Evolutionary conservation across 176 grass and related monocot species (phyloP), one percentile per base, ranked within the genome.

Genomic region (Themeda triandra): DNA sequence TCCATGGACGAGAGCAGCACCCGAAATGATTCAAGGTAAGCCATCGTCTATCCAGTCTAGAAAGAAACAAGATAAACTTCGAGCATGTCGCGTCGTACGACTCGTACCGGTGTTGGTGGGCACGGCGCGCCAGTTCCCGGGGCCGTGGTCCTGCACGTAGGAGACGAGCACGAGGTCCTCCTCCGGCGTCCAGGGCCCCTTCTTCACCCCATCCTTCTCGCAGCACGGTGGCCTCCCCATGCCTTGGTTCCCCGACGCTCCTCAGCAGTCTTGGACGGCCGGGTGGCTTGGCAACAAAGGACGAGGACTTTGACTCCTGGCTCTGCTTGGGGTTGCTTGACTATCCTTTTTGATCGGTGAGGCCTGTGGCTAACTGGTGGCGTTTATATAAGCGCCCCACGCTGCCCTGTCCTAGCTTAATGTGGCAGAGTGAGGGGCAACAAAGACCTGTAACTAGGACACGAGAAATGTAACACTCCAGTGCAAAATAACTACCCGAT

Each of bases 141-240:
- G 87, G 1, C 90, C 92, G 63, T 94, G 77, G 9, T 94, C 90
- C 70, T 94, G 92, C 48, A 94, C 82, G 82, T 94, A 92, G 67
- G 87, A 89, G 33, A 94, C 92, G 54, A 94, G 89, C 67, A 92
- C 45, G 81, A 94, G 92, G 66, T 94, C 92, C 89, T 94, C 92
- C 72, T 94, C 92, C 39, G 92, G 92, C 65, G 90, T 94, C 92
- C 92, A 94, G 2, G 92, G 92, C 27, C 92, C 92, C 84, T 94
- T 94, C 86, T 94, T 94, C 83, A 94, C 80, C 31, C 80, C 92
- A 40, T 17, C 77, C 71, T 88, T 92, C 23, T 90, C 90, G 85
- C 90, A 94, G 73, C 87, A 94, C 73, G 92, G 90, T 40, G 84
- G 81, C 85, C 92, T 92, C 70, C 81, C 92, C 92, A 94, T 94